Base-by-base conservation (phyloP, 768 basidiomycete species). In the Phanerodontia chrysosporium region DNA sequence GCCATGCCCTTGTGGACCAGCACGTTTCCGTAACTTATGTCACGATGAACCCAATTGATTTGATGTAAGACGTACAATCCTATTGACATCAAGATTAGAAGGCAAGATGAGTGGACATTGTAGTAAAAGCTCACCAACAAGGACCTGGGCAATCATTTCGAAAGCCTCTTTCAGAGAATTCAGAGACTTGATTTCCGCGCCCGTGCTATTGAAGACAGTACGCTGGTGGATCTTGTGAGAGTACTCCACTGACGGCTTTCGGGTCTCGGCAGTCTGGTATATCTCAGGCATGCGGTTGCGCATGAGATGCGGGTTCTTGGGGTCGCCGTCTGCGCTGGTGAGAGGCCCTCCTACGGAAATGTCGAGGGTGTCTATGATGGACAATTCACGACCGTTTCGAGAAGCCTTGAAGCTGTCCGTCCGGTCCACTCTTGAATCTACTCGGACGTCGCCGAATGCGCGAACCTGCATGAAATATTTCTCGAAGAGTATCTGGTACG, bases 21-120 rank as follows among this genome's bases (percentile, higher is more conserved):
- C 2, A 55, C 25, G 44, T 55, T 55, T 12, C 54, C 54, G 25
- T 22, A 45, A 45, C 54, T 55, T 6, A 55, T 55, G 25, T 55
- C 54, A 12, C 54, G 36, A 25, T 55, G 54, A 3, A 55, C 30
- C 54, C 30, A 55, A 16, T 25, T 13, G 10, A 18, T 2, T 16
- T 16, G 3, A n/a, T 49, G 48, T 12, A 49, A 7, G 3, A 30
- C 10, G 39, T 9, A 18, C 4, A 42, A 18, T n/a, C 29, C 39
- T 42, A 18, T 18, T 35, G 18, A 30, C 48, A 49, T 3, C 7
- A 13, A 27, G n/a, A 46, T 46, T 18, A 5, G 28, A 45, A 3
- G 5, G 3, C 29, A 16, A 32, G 5, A 53, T 36, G 35, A 14
- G 14, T 21, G 4, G 24, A 18, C 18, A 45, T 14, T n/a, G 3